Percentiles rank a stretch among this genome's conserved stretches.
Evolutionary conservation across 805 yeast genomes (phyloP).

Genomic region (Zygoascus biomembranicola): DNA sequence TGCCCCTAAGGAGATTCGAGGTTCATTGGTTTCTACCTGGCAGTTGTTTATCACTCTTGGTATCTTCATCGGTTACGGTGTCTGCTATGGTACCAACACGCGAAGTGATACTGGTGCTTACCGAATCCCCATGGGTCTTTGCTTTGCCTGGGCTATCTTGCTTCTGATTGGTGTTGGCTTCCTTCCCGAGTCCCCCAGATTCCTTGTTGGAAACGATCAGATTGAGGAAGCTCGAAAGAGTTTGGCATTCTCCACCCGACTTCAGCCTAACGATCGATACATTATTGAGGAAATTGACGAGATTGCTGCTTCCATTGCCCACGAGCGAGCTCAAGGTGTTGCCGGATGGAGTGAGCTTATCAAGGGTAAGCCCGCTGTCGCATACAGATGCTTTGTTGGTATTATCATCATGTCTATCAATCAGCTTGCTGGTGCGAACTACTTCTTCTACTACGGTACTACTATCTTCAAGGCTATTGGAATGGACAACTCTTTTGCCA

Average conservation of each 20-base stretch:
- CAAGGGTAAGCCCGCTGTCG: constrained; percentile 42
- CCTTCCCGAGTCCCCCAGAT: constrained; percentile 75
- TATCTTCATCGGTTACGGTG: constrained; percentile 57
- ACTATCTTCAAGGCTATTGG: constrained; percentile 38
- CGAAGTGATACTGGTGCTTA: constrained; percentile 42
- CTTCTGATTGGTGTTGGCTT: constrained; percentile 53
- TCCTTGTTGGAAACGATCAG: constrained; percentile 47
- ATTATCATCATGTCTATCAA: constrained; percentile 42
- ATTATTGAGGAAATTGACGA: constrained; percentile 30
- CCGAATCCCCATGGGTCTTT: constrained; percentile 71
- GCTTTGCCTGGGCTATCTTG: constrained; percentile 57
- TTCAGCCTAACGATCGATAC: constrained; percentile 25
- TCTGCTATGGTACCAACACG: constrained; percentile 58
- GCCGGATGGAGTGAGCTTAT: constrained; percentile 45
- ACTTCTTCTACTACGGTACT: constrained; percentile 59
- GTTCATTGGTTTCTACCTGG: constrained; percentile 68
- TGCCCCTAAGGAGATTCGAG: constrained; percentile 73
- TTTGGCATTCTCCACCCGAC: constrained; percentile 38
- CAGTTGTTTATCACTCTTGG: constrained; percentile 73
- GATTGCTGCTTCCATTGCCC: constrained; percentile 39
- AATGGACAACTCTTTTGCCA: constrained; percentile 44
- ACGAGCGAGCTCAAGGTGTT: constrained; percentile 41
- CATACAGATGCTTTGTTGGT: constrained; percentile 32
- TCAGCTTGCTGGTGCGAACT: constrained; percentile 60
- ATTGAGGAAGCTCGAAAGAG: constrained; percentile 50